Evolutionary conservation across 2,329 filamentous ascomycete genomes (phyloP).

Genomic region (Stagonosporopsis chrysanthemi): DNA sequence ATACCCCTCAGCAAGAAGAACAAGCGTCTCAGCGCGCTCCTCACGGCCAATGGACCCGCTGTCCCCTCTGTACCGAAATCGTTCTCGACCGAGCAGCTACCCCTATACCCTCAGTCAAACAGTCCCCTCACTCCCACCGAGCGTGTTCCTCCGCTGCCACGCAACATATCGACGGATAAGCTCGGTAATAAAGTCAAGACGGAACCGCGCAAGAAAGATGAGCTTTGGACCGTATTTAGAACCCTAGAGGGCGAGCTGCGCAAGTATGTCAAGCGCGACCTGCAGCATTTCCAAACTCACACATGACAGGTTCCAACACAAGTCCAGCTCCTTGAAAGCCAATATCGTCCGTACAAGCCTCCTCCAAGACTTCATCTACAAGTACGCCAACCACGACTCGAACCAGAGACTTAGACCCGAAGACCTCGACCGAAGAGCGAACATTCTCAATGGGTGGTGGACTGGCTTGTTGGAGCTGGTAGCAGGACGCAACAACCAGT

Average conservation of each 20-base stretch:
- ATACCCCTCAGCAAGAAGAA: slow-evolving; percentile 45
- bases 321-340: slow-evolving; percentile 76
- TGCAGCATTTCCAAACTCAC: slow-evolving; percentile 9
- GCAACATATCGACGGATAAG: slow-evolving; percentile 52
- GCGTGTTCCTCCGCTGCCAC: slow-evolving; percentile 53
- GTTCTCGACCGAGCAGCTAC: slow-evolving; percentile 58
- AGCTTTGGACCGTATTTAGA: slow-evolving; percentile 73
- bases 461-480: slow-evolving; percentile 81
- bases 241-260: slow-evolving; percentile 72
- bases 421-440: slow-evolving; percentile 80
- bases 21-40: slow-evolving; percentile 46
- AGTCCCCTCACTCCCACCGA: slow-evolving; percentile 45
- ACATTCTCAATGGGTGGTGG: slow-evolving; percentile 93
- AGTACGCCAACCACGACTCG: slow-evolving; percentile 72
- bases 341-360: slow-evolving; percentile 75
- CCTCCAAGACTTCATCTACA: slow-evolving; percentile 75
- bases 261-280: slow-evolving; percentile 58
- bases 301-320: slow-evolving; percentile 68
- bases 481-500: slow-evolving; percentile 75
- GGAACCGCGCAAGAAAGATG: slow-evolving; percentile 67
- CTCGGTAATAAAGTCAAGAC: slow-evolving; percentile 46
- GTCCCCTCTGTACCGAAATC: slow-evolving; percentile 56
- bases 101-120: slow-evolving; percentile 45
- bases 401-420: slow-evolving; percentile 73
- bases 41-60: slow-evolving; percentile 42